phyloP scores from a whole-genome alignment of 2,329 filamentous ascomycete genomes.

The Aspergillus candidus region DNA sequence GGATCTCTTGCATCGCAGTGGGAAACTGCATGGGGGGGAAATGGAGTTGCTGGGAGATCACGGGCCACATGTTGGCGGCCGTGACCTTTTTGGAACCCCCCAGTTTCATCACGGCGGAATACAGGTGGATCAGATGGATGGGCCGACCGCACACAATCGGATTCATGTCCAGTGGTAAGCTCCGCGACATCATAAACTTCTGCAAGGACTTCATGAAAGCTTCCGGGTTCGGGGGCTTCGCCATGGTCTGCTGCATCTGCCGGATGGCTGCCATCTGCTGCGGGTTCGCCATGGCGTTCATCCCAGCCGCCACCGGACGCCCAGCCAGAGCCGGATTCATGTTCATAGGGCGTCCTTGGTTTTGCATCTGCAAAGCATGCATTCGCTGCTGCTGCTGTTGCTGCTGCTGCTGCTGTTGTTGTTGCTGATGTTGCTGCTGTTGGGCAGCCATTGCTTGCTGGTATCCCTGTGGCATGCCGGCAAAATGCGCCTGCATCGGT shows the following conservation, averaged over 20 bases:
- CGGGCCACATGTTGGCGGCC: constrained; percentile 64
- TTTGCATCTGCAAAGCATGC: constrained; percentile 79
- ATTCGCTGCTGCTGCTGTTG: constrained; percentile 53
- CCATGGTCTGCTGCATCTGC: constrained; percentile 41
- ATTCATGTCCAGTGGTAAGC: constrained; percentile 66
- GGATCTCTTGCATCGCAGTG: constrained; percentile 62
- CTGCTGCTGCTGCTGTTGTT: constrained; percentile 75
- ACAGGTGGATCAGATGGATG: constrained; percentile 70
- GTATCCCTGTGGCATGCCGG: constrained; percentile 46
- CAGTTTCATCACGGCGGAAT: constrained; percentile 67
- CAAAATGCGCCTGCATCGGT: constrained; percentile 45
- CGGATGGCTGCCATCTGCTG: constrained; percentile 45
- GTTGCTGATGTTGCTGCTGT: constrained; percentile 53
- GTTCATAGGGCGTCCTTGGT: constrained; percentile 61
- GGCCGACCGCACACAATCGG: constrained; percentile 68
- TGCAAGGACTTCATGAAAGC: constrained; percentile 70
- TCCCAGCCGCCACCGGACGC: constrained; percentile 28
- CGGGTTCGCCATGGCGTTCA: constrained; percentile 36
- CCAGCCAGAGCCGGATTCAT: constrained; percentile 34
- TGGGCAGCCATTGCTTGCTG: constrained; percentile 62
- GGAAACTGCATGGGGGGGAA: constrained; percentile 59
- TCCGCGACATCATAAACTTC: constrained; percentile 69
- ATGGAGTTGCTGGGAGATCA: constrained; percentile 59
- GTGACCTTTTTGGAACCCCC: constrained; percentile 73
- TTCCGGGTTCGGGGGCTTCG: constrained; percentile 49